Percentiles rank a stretch among this genome's conserved stretches.
Conservation (phyloP, 1,284 basidiomycete genomes). For the Termitomyces sp. region DNA sequence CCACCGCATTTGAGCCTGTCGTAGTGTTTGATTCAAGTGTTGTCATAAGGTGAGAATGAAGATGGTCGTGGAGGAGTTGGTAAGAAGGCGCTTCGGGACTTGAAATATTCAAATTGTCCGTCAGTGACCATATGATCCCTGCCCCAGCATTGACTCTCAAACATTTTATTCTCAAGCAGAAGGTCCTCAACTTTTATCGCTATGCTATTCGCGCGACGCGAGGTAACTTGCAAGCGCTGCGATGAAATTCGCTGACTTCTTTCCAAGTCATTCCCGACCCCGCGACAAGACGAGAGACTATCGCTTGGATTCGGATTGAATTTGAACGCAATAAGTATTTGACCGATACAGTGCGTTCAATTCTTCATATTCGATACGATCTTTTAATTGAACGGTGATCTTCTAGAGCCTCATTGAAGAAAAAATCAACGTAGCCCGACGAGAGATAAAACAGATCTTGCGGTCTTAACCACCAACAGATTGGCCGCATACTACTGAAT, state of each 20-base stretch:
- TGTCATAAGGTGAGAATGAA: slow-evolving; percentile 15
- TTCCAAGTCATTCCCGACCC: slow-evolving; percentile 57
- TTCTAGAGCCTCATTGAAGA: slow-evolving; percentile 45
- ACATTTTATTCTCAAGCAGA: slow-evolving; percentile 68
- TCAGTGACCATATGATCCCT: slow-evolving; percentile 17
- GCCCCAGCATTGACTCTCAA: slow-evolving; percentile 46
- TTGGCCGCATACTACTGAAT: neutral
- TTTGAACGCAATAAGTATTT: slow-evolving; percentile 60
- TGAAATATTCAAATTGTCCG: slow-evolving; percentile 29
- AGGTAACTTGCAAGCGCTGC: slow-evolving; percentile 36
- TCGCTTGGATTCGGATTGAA: slow-evolving; percentile 67
- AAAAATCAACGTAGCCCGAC: slow-evolving; percentile 41
- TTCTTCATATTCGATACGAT: neutral
- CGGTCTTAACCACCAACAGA: slow-evolving; percentile 15
- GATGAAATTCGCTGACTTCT: slow-evolving; percentile 11
- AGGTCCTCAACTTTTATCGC: slow-evolving; percentile 60
- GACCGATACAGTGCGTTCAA: slow-evolving; percentile 46
- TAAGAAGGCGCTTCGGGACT: slow-evolving; percentile 31
- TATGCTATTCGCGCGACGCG: slow-evolving; percentile 60
- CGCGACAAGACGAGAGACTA: slow-evolving; percentile 55
- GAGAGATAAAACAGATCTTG: slow-evolving; percentile 52
- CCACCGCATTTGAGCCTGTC: slow-evolving; percentile 4
- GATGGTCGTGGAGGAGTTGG: slow-evolving; percentile 8
- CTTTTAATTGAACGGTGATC: slow-evolving; percentile 6
- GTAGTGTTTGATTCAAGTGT: slow-evolving; percentile 7